phyloP scores from a whole-genome alignment of 495 filamentous ascomycete species.

The Aspergillus wentii region DNA sequence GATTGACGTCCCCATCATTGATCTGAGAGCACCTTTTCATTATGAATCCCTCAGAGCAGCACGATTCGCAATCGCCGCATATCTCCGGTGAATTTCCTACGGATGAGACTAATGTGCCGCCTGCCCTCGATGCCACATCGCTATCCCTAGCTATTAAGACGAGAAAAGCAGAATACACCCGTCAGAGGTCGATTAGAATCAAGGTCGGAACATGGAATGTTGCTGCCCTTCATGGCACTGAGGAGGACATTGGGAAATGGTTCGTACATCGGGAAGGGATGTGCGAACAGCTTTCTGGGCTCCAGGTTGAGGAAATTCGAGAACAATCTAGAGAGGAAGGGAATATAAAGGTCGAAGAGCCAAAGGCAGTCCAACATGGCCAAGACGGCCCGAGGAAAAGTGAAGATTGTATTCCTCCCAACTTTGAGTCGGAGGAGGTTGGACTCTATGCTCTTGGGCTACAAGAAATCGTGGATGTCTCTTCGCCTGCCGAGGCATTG shows the following conservation, averaged over 20 bases:
- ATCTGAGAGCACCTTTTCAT: conserved; percentile 4
- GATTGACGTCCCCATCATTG: not conserved
- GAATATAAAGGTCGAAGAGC: conserved; percentile 4
- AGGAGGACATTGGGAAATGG: conserved; percentile 82
- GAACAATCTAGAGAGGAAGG: not conserved
- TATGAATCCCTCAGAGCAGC: conserved; percentile 12
- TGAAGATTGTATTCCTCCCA: not conserved
- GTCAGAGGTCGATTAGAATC: conserved; percentile 62
- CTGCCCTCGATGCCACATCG: conserved; percentile 32
- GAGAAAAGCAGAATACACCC: conserved; percentile 72
- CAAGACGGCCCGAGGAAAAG: conserved; percentile 9
- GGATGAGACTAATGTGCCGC: too few species aligned
- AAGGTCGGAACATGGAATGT: conserved; percentile 97
- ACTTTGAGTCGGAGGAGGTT: conserved; percentile 51
- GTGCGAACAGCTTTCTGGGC: conserved; percentile 50
- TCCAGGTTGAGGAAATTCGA: conserved; percentile 14
- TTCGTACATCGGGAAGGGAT: conserved; percentile 73
- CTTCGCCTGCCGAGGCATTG: conserved; percentile 57
- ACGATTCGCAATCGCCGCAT: conserved; percentile 3
- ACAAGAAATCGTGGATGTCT: conserved; percentile 88
- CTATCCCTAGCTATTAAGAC: conserved; percentile 61
- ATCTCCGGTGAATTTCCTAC: too few species aligned
- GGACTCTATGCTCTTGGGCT: conserved; percentile 87
- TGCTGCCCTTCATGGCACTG: conserved; percentile 72
- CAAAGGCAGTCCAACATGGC: conserved; percentile 7